Conservation (phyloP, 2,329 filamentous ascomycete genomes). For the Neoarthrinium moseri region DNA sequence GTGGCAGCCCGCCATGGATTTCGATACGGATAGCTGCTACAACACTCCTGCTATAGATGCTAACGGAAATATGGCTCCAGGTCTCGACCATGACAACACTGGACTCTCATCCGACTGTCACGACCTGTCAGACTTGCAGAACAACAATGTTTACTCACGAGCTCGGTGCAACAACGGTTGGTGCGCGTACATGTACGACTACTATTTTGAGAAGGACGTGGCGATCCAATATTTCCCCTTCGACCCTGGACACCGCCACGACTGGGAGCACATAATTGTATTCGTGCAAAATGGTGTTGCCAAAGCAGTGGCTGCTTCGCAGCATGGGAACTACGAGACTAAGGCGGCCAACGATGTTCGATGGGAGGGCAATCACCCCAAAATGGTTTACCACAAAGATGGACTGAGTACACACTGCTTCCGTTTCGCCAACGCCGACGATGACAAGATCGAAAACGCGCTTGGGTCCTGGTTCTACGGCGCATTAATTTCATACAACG, state of each 20-base stretch:
- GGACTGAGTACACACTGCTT: conserved; percentile 25
- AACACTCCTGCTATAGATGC: conserved; percentile 36
- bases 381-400: conserved; percentile 30
- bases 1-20: conserved; percentile 22
- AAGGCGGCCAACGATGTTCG: conserved; percentile 23
- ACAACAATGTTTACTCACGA: conserved; percentile 42
- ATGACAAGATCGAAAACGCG: conserved; percentile 28
- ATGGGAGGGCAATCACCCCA: conserved; percentile 28
- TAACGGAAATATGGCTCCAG: conserved; percentile 29
- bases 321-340: conserved; percentile 26
- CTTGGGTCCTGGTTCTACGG: conserved; percentile 27
- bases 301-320: conserved; percentile 22
- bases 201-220: conserved; percentile 47
- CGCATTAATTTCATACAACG: conserved; percentile 24
- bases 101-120: conserved; percentile 24
- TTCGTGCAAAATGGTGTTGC: conserved; percentile 20
- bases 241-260: conserved; percentile 34
- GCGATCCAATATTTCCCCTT: conserved; percentile 22
- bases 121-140: conserved; percentile 30
- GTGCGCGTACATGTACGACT: conserved; percentile 43
- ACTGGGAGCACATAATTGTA: conserved; percentile 33
- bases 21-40: conserved; percentile 35
- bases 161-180: conserved; percentile 38
- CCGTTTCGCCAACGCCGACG: conserved; percentile 24
- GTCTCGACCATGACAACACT: conserved; percentile 13